Conservation (phyloP, 306 rosid species). For the Macrotyloma uniflorum region DNA sequence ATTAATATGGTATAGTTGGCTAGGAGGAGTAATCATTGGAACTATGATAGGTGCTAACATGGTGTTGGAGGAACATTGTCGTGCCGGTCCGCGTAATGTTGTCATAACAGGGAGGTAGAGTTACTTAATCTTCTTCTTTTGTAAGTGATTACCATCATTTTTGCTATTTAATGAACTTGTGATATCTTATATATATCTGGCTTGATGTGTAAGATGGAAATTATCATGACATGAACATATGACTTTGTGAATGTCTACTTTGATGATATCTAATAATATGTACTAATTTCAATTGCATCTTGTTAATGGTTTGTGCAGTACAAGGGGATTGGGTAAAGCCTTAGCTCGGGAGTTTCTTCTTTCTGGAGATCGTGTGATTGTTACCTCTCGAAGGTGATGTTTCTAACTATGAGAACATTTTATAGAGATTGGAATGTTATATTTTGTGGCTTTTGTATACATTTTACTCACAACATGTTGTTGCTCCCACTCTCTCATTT, state of each 20-base stretch:
- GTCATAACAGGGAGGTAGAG: conserved; percentile 91
- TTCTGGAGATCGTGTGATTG: conserved; percentile 82
- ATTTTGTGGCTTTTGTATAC: conserved; percentile 23
- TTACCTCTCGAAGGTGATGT: conserved; percentile 90
- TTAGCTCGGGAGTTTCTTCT: conserved; percentile 95
- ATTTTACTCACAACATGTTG: conserved; percentile 34
- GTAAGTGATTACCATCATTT: background rate
- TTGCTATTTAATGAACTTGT: conserved; percentile 1
- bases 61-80: conserved; percentile 89
- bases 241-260: background rate
- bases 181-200: background rate
- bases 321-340: conserved; percentile 96
- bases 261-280: conserved; percentile 6
- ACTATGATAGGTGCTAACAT: conserved; percentile 93
- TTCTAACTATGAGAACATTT: conserved; percentile 28
- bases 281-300: conserved; percentile 17
- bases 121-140: conserved; percentile 10
- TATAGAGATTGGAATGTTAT: background rate
- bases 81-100: conserved; percentile 94
- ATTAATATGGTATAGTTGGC: conserved; percentile 91
- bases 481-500: conserved; percentile 33
- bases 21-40: conserved; percentile 94
- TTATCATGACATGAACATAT: conserved; percentile 15
- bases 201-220: background rate
- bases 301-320: conserved; percentile 60